Base-by-base conservation (phyloP, 805 yeast genomes). In the Suhomyces pyralidae region DNA sequence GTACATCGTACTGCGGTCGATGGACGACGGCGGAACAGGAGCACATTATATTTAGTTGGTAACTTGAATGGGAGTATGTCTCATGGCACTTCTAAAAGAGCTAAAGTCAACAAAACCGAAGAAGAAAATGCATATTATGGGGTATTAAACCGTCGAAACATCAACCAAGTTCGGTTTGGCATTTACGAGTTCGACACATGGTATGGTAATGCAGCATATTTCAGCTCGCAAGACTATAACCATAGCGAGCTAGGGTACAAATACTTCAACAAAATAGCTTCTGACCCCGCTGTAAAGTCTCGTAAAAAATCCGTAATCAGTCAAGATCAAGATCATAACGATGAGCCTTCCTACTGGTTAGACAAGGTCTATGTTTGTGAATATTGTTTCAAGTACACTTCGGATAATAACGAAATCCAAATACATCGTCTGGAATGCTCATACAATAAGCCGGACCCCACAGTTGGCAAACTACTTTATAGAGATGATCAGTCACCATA, bases 131-230 rank as follows among this genome's bases (percentile, higher is more conserved):
- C 71, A 4, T 70, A 74, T 44, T 88, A 88, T 61, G 96, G 93
- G 10, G 77, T 83, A 1, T 62, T 86, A 34, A 78, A 81, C 44
- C 66, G 71, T 51, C 76, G 88, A 12, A 92, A 92, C 71, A 84
- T 92, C 43, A 68, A 65, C 7, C 66, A 79, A 24, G 88, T 93
- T 7, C 79, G 77, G 32, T 81, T 89, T 55, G 97, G 97, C 0
- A 76, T 79, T 19, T 79, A 76, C 58, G 80, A 79, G 53, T 83
- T 92, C 55, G 79, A 83, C 51, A 86, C 97, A 2, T 90, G 97
- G 97, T 91, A 87, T 65, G 94, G 96, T 0, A 87, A 88, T 60
- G 81, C 89, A 3, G 96, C 90, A 0, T 86, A 90, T 64, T 89
- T 91, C 57, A 55, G 55, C 43, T 46, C 63, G 14, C 55, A 57